These are phyloP conservation scores for Chlorencoelia australis DNA, from an alignment of 2,329 filamentous ascomycete species.

Conservation along the genomic window DNA sequence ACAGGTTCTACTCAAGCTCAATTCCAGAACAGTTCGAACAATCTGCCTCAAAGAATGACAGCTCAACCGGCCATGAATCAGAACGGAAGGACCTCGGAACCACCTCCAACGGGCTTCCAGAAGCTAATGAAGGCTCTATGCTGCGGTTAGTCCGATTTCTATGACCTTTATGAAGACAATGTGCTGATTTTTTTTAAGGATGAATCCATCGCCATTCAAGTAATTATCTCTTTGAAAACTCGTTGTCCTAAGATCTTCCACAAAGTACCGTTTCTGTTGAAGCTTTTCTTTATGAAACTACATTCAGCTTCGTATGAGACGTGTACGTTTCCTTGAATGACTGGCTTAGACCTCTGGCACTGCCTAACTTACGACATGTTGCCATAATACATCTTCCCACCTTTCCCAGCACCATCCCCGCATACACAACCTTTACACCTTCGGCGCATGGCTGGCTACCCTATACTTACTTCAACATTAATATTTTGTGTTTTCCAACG, in stretches of 20 bases:
- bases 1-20: slow-evolving; percentile 90
- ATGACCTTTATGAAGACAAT: slow-evolving; percentile 5
- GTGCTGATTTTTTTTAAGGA: slow-evolving; percentile 19
- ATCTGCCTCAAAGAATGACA: slow-evolving; percentile 58
- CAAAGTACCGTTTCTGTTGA: too few relatives aligned
- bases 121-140: slow-evolving; percentile 90
- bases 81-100: slow-evolving; percentile 50
- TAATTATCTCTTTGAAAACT: slow-evolving; percentile 15
- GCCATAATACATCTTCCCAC: slow-evolving; percentile 19
- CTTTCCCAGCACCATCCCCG: slow-evolving; percentile 8
- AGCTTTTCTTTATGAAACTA: too few relatives aligned
- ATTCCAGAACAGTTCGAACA: slow-evolving; percentile 91
- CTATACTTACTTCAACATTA: slow-evolving; percentile 24
- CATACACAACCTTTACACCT: slow-evolving; percentile 11
- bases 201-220: slow-evolving; percentile 17
- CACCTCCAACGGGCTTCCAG: slow-evolving; percentile 73
- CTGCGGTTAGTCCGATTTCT: slow-evolving; percentile 54
- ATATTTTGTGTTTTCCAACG: slow-evolving; percentile 19
- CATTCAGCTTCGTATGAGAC: too few relatives aligned
- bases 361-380: too few relatives aligned
- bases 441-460: slow-evolving; percentile 17
- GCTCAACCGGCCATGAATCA: slow-evolving; percentile 49
- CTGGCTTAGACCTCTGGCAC: too few relatives aligned
- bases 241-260: slow-evolving; percentile 1
- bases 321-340: too few relatives aligned